Evolutionary conservation across 2,329 filamentous ascomycete genomes (phyloP), one percentile per base, ranked within the genome.

Genomic region (Pseudogymnoascus sp.): DNA sequence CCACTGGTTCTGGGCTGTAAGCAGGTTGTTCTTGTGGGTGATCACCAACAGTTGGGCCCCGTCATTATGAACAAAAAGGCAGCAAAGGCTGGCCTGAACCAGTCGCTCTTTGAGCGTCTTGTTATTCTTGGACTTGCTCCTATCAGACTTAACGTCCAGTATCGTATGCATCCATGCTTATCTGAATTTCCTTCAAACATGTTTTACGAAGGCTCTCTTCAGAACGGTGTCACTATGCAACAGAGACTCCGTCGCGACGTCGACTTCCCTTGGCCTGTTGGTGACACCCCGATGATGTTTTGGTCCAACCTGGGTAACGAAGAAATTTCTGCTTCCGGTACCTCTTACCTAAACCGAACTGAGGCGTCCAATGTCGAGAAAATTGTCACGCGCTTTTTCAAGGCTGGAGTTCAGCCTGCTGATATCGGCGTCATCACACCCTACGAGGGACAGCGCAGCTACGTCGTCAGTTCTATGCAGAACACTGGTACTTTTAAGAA

Each of bases 31-130:
- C 84, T 99, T 37, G 95, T 99, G 45, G 95, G 95, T 73, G 95
- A 99, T 73, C 95, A 99, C 77, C 96, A 97, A 76, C 95, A 99
- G 75, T 85, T 99, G 68, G 95, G 95, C 0, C 95, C 95, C 1
- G 95, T 99, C 71, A 97, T 99, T 74, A 99, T 99, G 93, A 99
- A 99, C 83, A 99, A 99, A 83, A 97, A 97, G 78, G 95, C 95
- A 12, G 95, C 95, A 66, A 97, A 97, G 77, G 95, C 95, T 63
- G 95, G 95, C 66, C 82, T 99, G 14, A 97, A 97, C 77, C 95
- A 97, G 76, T 97, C 93, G n/a, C 82, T 99, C 8, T 99, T 99
- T 72, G 95, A 99, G 78, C 91, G 95, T 71, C 83, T 99, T 61
- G 93, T 97, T 70, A 91, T 93, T 71, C 83, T 97, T n/a, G 89